Evolutionary conservation across 1,139 yeast species (phyloP).

Genomic region (Geotrichum reessii): DNA sequence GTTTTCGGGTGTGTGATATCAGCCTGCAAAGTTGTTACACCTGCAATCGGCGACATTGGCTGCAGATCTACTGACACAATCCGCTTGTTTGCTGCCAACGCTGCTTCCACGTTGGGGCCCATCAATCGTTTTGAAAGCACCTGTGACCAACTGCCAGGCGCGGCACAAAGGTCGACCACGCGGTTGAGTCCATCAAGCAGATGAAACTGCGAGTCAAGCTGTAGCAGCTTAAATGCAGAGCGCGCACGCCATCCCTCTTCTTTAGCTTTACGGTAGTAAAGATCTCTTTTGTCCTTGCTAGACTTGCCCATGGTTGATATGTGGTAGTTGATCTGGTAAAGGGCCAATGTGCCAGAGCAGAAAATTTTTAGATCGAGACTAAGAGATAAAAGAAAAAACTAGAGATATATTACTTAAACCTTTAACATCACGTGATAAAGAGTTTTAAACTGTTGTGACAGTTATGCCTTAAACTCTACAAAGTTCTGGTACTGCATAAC

Average conservation of each 20-base stretch:
- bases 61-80: constrained; percentile 93
- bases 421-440: background rate
- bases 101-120: background rate
- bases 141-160: constrained; percentile 99
- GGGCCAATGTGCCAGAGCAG: background rate
- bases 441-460: background rate
- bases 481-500: background rate
- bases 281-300: constrained; percentile 90
- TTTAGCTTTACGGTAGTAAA: constrained; percentile 82
- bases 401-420: background rate
- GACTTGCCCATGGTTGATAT: constrained; percentile 76
- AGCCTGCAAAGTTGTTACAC: constrained; percentile 86
- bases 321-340: background rate
- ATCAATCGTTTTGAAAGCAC: constrained; percentile 62
- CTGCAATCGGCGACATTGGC: constrained; percentile 92
- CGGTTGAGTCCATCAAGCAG: constrained; percentile 66
- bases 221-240: constrained; percentile 88
- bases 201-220: constrained; percentile 81
- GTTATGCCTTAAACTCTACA: background rate
- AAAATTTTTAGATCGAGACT: background rate
- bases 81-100: constrained; percentile 42
- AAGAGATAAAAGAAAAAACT: background rate
- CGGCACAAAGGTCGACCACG: constrained; percentile 96
- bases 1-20: constrained; percentile 96
- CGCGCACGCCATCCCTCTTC: constrained; percentile 98